A percentile compares a stretch with the other conserved stretches of the same genome.
These are phyloP conservation scores for Xylaria scruposa DNA, from an alignment of 495 filamentous ascomycete species.

Conservation along the genomic window DNA sequence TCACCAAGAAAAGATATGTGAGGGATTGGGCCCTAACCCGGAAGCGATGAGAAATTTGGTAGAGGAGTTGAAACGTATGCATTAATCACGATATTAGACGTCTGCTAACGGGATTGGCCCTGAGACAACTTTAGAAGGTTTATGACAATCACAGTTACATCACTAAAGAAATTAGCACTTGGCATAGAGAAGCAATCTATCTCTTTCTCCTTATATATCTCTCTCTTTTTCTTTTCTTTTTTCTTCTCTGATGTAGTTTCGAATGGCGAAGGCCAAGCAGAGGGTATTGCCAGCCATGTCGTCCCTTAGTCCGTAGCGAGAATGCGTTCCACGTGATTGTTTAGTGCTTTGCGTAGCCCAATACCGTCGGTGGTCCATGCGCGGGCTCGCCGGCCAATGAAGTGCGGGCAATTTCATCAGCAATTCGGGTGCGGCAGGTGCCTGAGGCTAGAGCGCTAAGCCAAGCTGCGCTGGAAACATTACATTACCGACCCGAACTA, in stretches of 20 bases:
- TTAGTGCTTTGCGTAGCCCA: conserved; percentile 5
- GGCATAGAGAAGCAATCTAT: not conserved
- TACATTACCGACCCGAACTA: conserved; percentile 24
- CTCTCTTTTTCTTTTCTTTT: too few species aligned
- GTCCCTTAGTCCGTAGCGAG: not conserved
- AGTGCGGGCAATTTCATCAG: conserved; percentile 35
- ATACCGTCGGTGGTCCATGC: conserved; percentile 26
- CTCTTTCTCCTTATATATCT: too few species aligned
- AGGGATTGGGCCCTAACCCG: conserved; percentile 66
- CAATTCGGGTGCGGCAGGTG: conserved; percentile 27
- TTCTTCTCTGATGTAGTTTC: not conserved
- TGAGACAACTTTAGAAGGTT: not conserved
- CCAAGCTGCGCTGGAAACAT: conserved; percentile 29
- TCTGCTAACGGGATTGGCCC: not conserved
- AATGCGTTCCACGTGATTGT: conserved; percentile 26
- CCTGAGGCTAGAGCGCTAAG: conserved; percentile 33
- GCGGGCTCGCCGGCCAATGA: conserved; percentile 33
- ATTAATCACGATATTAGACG: conserved; percentile 45
- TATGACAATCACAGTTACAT: not conserved
- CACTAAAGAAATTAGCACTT: not conserved
- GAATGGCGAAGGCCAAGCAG: not conserved
- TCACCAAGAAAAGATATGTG: conserved; percentile 70
- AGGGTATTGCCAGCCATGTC: not conserved
- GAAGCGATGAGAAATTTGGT: conserved; percentile 75
- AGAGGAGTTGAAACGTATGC: conserved; percentile 75